These are phyloP conservation scores for Fusarium tanahbumbuense DNA, from an alignment of 2,329 filamentous ascomycete species.

Conservation along the genomic window DNA sequence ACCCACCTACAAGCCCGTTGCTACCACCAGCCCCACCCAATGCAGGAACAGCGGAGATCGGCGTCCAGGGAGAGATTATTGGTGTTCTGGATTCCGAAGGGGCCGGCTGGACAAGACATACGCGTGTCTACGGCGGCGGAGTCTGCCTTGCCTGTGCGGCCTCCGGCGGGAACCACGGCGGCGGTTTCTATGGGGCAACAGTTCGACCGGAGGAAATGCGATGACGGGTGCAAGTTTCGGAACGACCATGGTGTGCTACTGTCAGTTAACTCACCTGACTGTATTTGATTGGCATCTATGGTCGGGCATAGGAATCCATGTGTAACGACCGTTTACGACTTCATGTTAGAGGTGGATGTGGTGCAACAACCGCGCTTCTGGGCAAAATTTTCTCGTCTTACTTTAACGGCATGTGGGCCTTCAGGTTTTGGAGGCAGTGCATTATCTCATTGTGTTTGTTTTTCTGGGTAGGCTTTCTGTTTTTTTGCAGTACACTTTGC, in stretches of 20 bases:
- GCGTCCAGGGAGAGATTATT: conserved; percentile 63
- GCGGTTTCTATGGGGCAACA: conserved; percentile 65
- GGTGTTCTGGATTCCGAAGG: conserved; percentile 61
- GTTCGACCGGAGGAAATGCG: conserved; percentile 65
- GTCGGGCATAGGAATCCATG: conserved; percentile 15
- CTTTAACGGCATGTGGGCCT: conserved; percentile 12
- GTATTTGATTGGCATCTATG: conserved; percentile 12
- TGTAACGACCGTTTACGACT: conserved; percentile 42
- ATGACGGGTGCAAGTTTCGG: conserved; percentile 39
- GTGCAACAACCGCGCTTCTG: conserved; percentile 31
- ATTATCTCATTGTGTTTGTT: conserved; percentile 7
- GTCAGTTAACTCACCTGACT: conserved; percentile 14
- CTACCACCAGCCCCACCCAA: conserved; percentile 60
- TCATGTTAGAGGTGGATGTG: conserved; percentile 38
- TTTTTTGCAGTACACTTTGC: conserved; percentile 36
- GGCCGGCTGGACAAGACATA: conserved; percentile 67
- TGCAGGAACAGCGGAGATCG: conserved; percentile 50
- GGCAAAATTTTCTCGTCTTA: conserved; percentile 31
- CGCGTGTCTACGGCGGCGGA: conserved; percentile 68
- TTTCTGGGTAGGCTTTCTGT: conserved; percentile 8
- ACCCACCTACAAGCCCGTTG: conserved; percentile 60
- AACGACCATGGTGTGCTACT: conserved; percentile 7
- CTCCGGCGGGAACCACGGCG: conserved; percentile 57
- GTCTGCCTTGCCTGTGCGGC: conserved; percentile 67
- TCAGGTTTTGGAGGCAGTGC: conserved; percentile 4